Percentiles rank a stretch among this genome's conserved stretches.
Evolutionary conservation across 1,139 yeast genomes (phyloP).

Genomic region (Magnusiomyces tetraspermus): DNA sequence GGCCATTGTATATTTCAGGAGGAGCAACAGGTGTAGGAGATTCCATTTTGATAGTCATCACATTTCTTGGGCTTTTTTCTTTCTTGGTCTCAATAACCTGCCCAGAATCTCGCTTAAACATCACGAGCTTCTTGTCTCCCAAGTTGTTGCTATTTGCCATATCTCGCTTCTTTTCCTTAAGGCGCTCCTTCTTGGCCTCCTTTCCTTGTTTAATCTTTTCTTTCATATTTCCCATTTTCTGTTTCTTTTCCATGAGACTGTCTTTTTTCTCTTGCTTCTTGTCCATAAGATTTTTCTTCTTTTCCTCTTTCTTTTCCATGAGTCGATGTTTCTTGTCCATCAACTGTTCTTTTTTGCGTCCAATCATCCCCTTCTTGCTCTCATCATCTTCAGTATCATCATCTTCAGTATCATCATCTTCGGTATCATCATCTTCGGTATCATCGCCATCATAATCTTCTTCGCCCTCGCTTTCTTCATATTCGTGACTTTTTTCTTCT

Average conservation of each 20-base stretch:
- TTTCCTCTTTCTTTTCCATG: not conserved
- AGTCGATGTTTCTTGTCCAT: not conserved
- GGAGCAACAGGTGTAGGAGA: not conserved
- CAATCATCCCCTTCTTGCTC: not conserved
- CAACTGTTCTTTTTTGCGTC: not conserved
- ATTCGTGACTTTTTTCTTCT: too few species aligned
- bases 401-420: not conserved
- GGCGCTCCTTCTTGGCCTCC: not conserved
- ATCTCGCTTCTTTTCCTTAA: not conserved
- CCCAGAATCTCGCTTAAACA: not conserved
- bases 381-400: not conserved
- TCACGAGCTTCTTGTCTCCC: not conserved
- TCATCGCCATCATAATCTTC: not conserved
- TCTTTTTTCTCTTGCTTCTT: not conserved
- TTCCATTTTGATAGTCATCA: not conserved
- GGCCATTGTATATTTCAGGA: conserved; percentile 1
- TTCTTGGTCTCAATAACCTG: not conserved
- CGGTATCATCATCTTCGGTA: not conserved
- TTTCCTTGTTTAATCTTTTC: not conserved
- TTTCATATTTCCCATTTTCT: not conserved
- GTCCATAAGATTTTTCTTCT: not conserved
- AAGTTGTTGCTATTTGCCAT: not conserved
- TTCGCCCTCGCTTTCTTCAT: not conserved
- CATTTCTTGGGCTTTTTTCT: not conserved
- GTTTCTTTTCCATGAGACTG: not conserved